These are phyloP conservation scores for Lentinus brumalis DNA, from an alignment of 768 basidiomycete genomes.

Conservation along the genomic window DNA sequence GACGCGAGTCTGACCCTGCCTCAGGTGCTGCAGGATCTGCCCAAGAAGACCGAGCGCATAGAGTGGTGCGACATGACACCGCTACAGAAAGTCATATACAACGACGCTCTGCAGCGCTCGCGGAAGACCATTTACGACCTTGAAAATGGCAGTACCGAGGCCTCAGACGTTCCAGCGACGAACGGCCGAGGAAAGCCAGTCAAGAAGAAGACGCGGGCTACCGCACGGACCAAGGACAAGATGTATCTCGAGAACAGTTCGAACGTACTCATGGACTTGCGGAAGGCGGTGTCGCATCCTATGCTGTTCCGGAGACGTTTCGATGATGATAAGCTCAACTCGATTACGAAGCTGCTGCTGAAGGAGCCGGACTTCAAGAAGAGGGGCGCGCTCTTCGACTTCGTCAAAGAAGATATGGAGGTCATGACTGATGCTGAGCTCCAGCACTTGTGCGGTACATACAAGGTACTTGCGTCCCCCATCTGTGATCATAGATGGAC, in stretches of 20 bases:
- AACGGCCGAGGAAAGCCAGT: conserved; percentile 31
- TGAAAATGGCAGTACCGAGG: conserved; percentile 33
- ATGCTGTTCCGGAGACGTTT: conserved; percentile 91
- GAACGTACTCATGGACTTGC: conserved; percentile 96
- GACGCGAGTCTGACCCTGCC: neutral
- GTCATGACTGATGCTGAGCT: conserved; percentile 98
- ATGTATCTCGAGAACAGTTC: conserved; percentile 78
- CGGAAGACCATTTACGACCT: conserved; percentile 74
- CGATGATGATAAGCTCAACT: conserved; percentile 70
- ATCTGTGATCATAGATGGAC: neutral
- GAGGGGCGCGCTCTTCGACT: conserved; percentile 74
- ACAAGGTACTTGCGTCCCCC: conserved; percentile 61
- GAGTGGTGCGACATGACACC: conserved; percentile 95
- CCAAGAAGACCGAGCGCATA: conserved; percentile 89
- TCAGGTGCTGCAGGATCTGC: conserved; percentile 90
- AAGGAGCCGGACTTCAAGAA: conserved; percentile 93
- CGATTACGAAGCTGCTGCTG: conserved; percentile 79
- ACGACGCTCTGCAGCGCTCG: conserved; percentile 81
- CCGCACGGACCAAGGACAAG: conserved; percentile 58
- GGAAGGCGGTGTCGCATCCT: conserved; percentile 95
- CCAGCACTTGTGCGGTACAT: conserved; percentile 80
- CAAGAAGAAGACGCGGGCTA: conserved; percentile 50
- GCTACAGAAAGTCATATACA: conserved; percentile 81
- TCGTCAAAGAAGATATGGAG: conserved; percentile 96
- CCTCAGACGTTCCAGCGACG: conserved; percentile 32